These are phyloP conservation scores for Vaccinium vitisidaea DNA, from an alignment of 148 eudicot genomes.

Conservation along the genomic window DNA sequence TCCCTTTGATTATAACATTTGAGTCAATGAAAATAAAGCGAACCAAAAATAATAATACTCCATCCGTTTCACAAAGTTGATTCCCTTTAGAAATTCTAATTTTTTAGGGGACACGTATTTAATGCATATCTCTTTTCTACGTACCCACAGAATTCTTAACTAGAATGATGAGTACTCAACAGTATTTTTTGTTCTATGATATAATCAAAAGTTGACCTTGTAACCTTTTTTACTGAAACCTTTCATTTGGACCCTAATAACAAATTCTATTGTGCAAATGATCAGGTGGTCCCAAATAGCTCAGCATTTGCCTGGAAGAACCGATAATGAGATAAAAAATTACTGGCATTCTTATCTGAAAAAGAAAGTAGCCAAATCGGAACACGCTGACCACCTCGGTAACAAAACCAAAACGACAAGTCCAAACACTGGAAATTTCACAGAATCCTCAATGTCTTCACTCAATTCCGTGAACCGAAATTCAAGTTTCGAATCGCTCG, in stretches of 20 bases:
- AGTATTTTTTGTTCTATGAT: no score
- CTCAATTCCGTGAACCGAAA: slow-evolving; percentile 11
- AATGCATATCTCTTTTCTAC: no score
- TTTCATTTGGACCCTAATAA: not conserved
- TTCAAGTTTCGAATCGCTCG: slow-evolving; percentile 23
- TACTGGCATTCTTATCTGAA: slow-evolving; percentile 73
- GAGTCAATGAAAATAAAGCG: no score
- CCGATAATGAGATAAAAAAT: slow-evolving; percentile 78
- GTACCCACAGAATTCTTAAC: not conserved
- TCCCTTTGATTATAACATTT: not conserved
- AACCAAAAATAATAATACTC: no score
- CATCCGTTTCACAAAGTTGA: no score
- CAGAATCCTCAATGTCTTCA: slow-evolving; percentile 24
- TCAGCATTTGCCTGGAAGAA: slow-evolving; percentile 64
- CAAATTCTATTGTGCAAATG: not conserved
- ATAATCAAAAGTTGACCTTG: not conserved
- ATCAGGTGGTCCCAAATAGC: slow-evolving; percentile 82
- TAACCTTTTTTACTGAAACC: not conserved
- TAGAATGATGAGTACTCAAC: not conserved
- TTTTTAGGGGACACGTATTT: no score
- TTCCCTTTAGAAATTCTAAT: no score
- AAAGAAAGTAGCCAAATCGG: slow-evolving; percentile 35
- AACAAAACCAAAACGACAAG: not conserved
- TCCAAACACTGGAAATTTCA: slow-evolving; percentile 12
- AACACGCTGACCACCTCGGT: slow-evolving; percentile 12